Evolutionary conservation across 331 rosid genomes (phyloP).

Genomic region (Acacia concinna): DNA sequence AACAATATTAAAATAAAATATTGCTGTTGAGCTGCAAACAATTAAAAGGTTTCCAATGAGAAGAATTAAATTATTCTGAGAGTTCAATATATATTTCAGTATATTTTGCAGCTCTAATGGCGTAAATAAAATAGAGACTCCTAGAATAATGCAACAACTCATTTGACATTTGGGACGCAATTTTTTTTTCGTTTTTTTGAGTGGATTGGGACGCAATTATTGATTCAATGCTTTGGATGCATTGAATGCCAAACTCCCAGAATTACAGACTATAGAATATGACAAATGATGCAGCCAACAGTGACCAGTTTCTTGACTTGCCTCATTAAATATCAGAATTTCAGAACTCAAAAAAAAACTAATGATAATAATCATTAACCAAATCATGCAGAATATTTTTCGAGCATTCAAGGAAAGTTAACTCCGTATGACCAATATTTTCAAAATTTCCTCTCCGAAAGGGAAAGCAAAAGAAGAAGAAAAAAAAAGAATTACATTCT

Average conservation of each 20-base stretch:
- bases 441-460: background rate
- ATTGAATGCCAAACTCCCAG: conserved; percentile 27
- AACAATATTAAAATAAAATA: background rate
- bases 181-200: too few species aligned
- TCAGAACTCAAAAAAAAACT: background rate
- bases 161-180: conserved; percentile 10
- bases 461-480: conserved; percentile 7
- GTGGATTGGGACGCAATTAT: conserved; percentile 17
- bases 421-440: conserved; percentile 33
- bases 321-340: conserved; percentile 11
- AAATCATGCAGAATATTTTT: conserved; percentile 27
- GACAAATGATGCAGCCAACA: conserved; percentile 31
- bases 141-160: conserved; percentile 23
- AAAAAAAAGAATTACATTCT: background rate
- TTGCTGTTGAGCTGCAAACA: conserved; percentile 13
- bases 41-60: conserved; percentile 6
- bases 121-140: conserved; percentile 19
- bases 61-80: conserved; percentile 7
- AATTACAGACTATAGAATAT: conserved; percentile 28
- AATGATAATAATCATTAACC: conserved; percentile 3
- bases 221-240: conserved; percentile 25
- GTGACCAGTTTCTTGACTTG: conserved; percentile 15
- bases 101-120: conserved; percentile 5
- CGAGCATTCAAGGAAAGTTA: conserved; percentile 40
- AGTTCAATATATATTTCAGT: conserved; percentile 14